A percentile compares a stretch with the other conserved stretches of the same genome.
Conservation (phyloP, 768 basidiomycete species). For the Xerocomellus chrysenteron region DNA sequence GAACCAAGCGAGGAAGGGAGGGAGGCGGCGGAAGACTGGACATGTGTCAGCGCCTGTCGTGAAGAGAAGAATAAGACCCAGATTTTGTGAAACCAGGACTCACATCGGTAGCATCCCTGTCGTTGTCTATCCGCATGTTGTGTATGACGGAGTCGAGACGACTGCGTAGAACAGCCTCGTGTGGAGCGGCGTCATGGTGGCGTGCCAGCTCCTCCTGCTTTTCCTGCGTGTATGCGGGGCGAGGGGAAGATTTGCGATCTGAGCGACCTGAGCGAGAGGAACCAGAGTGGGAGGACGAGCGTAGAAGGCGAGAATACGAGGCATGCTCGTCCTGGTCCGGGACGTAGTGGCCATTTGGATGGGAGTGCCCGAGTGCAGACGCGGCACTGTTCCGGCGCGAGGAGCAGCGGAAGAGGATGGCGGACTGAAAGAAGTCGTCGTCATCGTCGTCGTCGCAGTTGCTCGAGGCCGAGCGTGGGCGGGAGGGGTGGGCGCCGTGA, state of each 20-base stretch:
- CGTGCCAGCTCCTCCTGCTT: conserved; percentile 20
- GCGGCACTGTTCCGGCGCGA: conserved; percentile 22
- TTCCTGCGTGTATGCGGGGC: conserved; percentile 13
- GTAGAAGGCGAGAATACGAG: conserved; percentile 24
- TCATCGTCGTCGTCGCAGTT: conserved; percentile 26
- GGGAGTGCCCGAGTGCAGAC: conserved; percentile 12
- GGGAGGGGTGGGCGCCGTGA: conserved; percentile 15
- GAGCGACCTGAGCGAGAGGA: conserved; percentile 29
- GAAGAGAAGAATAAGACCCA: conserved; percentile 14
- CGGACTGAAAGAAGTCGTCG: conserved; percentile 29
- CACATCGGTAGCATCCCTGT: conserved; percentile 21
- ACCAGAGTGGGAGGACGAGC: conserved; percentile 27
- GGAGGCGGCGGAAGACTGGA: conserved; percentile 27
- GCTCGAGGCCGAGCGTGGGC: conserved; percentile 28
- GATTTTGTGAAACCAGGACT: conserved; percentile 7
- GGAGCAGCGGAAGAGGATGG: conserved; percentile 26
- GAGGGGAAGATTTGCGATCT: conserved; percentile 15
- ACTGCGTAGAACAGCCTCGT: conserved; percentile 52
- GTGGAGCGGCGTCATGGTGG: conserved; percentile 40
- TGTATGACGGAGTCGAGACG: conserved; percentile 54
- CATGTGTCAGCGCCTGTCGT: conserved; percentile 18
- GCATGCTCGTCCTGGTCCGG: conserved; percentile 32
- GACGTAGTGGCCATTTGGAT: conserved; percentile 28
- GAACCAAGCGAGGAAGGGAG: conserved; percentile 32
- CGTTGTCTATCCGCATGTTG: conserved; percentile 28